These are phyloP conservation scores for Macrocystidia cucumis DNA, from an alignment of 1,284 basidiomycete genomes.

Conservation along the genomic window DNA sequence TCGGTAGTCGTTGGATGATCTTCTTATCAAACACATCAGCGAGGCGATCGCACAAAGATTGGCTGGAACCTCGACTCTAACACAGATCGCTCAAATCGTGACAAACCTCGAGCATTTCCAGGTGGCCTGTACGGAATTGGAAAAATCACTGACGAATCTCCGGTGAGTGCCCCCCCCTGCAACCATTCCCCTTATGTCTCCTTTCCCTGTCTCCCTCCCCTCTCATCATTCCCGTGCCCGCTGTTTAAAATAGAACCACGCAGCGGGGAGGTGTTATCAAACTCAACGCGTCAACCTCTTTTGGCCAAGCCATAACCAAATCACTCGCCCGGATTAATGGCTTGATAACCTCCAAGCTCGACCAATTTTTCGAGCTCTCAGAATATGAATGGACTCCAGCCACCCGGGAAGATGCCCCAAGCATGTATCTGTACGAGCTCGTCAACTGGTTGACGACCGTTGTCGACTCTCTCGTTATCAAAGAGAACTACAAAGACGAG, in stretches of 20 bases:
- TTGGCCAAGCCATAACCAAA: constrained; percentile 61
- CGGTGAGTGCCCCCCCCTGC: constrained; percentile 36
- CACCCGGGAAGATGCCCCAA: constrained; percentile 63
- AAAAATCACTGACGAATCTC: constrained; percentile 78
- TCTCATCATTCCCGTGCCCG: constrained; percentile 9
- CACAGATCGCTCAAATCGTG: constrained; percentile 92
- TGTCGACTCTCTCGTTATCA: constrained; percentile 87
- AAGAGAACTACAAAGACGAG: constrained; percentile 79
- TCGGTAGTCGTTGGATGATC: constrained; percentile 75
- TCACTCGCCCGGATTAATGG: constrained; percentile 77
- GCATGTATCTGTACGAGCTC: constrained; percentile 92
- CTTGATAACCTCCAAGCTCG: constrained; percentile 89
- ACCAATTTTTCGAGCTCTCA: constrained; percentile 91
- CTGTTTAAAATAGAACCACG: constrained; percentile 69
- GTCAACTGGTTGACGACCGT: constrained; percentile 96
- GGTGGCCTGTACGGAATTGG: constrained; percentile 80
- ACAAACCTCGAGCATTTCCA: constrained; percentile 93
- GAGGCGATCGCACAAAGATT: constrained; percentile 71
- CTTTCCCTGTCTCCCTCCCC: constrained; percentile 3
- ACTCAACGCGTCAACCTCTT: constrained; percentile 60
- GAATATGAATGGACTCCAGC: constrained; percentile 91
- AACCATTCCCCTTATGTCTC: too few relatives aligned
- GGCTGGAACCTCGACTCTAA: constrained; percentile 72
- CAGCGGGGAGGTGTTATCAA: constrained; percentile 78
- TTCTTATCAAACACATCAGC: constrained; percentile 80